Base-by-base conservation (phyloP, 805 yeast genomes). In the Saccharomyces jurei region DNA sequence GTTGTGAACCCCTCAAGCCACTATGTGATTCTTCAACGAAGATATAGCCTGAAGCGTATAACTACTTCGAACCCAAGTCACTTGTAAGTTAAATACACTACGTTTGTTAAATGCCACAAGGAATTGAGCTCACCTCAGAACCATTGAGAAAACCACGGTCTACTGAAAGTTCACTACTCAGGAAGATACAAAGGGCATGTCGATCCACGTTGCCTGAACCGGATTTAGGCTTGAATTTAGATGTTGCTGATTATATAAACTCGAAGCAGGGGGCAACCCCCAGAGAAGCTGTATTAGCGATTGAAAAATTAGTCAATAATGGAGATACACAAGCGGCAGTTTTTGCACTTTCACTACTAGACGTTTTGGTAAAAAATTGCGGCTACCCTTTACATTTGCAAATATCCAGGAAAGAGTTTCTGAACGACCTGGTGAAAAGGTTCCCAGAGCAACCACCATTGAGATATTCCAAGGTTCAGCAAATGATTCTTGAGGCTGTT, bases 321-420 rank as follows among this genome's bases (percentile, higher is more conserved):
- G 78, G 89, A 64, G 94, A 87, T 61, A 83, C 95, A 0, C 95
- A 88, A 64, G 86, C 90, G 32, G 82, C 91, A 4, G 82, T 86
- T 54, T 83, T 91, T 65, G 97, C 97, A 9, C 72, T 94, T 59
- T 81, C 90, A 1, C 73, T 89, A 41, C 67, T 94, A 57, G 99
- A 94, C 67, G 89, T 89, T 52, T 75, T 94, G 62, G 99, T 94
- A 52, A 94, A 94, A 73, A 94, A 94, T 74, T 94, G 99, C 74
- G 99, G 98, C 4, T 94, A 92, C 70, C 97, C 99, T 6, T 82
- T 94, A 73, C 99, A 94, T 61, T 77, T 94, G 50, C 99, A 94
- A 72, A 89, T 94, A 52, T 87, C 96, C 3, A 81, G 98, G 56
- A 91, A 94, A 71, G 98, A 92, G 69, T 94, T 94, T 63, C 77